Evolutionary conservation across 345 rosid species (phyloP).

Genomic region (Rhizophora mangle): DNA sequence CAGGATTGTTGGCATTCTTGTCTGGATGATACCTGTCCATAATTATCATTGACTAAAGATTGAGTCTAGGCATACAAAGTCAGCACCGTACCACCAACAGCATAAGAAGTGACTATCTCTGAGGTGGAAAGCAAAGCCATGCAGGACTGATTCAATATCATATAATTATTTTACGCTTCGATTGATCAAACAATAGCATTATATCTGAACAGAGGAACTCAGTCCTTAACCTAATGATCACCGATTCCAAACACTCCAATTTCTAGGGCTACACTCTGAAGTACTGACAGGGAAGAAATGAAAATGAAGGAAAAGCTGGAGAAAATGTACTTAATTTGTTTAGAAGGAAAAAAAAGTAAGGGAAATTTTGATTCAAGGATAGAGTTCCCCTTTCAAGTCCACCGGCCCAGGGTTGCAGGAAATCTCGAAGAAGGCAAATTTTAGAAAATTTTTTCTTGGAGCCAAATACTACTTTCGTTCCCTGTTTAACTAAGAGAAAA

Average conservation of each 20-base stretch:
- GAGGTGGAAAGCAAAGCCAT: background rate
- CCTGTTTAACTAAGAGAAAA: background rate
- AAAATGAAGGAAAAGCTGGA: background rate
- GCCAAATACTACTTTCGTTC: background rate
- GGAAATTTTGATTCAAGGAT: background rate
- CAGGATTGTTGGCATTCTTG: conserved; percentile 90
- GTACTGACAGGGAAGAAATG: background rate
- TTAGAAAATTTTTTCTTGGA: background rate
- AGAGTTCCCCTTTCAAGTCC: background rate
- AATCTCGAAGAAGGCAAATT: background rate
- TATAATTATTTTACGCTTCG: background rate
- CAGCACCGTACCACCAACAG: background rate
- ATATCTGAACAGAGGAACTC: background rate
- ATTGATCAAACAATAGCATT: background rate
- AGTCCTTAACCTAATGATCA: background rate
- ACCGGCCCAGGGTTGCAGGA: background rate
- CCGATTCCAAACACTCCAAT: background rate
- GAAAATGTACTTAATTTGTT: background rate
- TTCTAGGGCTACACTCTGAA: background rate
- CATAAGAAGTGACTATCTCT: background rate
- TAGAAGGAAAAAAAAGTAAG: background rate
- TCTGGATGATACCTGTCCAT: conserved; percentile 91
- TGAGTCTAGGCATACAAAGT: background rate
- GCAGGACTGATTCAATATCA: background rate
- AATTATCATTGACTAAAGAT: conserved; percentile 4